Evolutionary conservation across 73 alveolate species (phyloP).

Genomic region (Blepharisma stoltei): DNA sequence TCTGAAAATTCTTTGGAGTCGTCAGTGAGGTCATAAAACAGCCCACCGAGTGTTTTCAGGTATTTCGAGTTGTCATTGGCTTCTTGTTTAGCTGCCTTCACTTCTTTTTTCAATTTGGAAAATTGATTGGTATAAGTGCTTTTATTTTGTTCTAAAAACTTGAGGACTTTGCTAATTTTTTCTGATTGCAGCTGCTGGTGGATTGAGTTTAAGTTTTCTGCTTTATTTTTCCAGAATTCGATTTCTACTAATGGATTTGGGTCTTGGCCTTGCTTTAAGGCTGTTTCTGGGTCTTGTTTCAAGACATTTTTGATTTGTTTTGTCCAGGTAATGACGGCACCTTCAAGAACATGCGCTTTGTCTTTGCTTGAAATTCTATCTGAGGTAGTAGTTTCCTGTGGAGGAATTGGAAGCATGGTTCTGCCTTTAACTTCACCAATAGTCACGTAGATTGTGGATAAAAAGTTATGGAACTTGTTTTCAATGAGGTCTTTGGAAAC

Average conservation of each 20-base stretch:
- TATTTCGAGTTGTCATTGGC: conserved; percentile 95
- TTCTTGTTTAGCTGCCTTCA: conserved; percentile 96
- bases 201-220: conserved; percentile 89
- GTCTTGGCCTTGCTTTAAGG: conserved; percentile 76
- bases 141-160: conserved; percentile 98
- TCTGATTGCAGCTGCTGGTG: conserved; percentile 87
- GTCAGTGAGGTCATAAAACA: conserved; percentile 86
- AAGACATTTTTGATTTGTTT: conserved; percentile 97
- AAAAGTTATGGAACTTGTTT: conserved; percentile 96
- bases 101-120: conserved; percentile 98
- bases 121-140: conserved; percentile 98
- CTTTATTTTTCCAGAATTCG: conserved; percentile 98
- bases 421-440: conserved; percentile 99
- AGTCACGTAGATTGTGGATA: conserved; percentile 98
- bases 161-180: conserved; percentile 89
- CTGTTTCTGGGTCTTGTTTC: conserved; percentile 98
- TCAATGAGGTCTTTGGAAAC: conserved; percentile 95
- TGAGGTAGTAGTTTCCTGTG: conserved; percentile 85
- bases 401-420: conserved; percentile 86
- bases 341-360: conserved; percentile 99
- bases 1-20: conserved; percentile 92
- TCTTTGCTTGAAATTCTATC: conserved; percentile 97
- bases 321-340: conserved; percentile 99
- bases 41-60: conserved; percentile 84
- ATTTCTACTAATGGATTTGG: conserved; percentile 99